Base-by-base conservation (phyloP, 1,139 yeast species). In the Candida tropicalis region DNA sequence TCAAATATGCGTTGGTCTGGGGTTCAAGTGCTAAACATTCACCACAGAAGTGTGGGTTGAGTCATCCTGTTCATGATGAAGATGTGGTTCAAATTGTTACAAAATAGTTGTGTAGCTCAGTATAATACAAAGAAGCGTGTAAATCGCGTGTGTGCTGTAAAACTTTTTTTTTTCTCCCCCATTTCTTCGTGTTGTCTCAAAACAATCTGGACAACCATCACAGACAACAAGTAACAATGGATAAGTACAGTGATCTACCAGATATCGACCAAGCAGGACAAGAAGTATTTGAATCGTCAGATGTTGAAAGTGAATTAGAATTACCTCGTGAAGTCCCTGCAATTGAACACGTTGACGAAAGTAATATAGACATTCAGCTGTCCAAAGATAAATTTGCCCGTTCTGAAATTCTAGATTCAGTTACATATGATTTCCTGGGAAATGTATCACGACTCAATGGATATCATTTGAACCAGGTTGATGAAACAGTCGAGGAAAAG, bases 1-100 rank as follows among this genome's bases (percentile, higher is more conserved):
- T 93, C 71, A 87, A 90, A 60, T 89, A 90, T 62, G 98, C 98
- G 1, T 68, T 90, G 56, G 97, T 93, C 9, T 93, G 98, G 98
- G 99, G 99, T 0, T 83, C 91, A 1, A 85, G 95, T 41, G 87
- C 97, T 5, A 93, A 93, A 63, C 97, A 90, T 60, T 87, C 95
- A 35, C 99, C 99, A 2, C 99, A 93, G 60, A 90, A 90, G 60
- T 91, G 98, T 72, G 98, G 99, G 0, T 71, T 93, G 47, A 78
- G 65, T 49, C 99, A 93, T 62, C 74, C 74, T 35, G 84, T 93
- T 13, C 83, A 87, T 52, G 99, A 93, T 59, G 98, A 91, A 59
- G 99, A 93, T 62, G 99, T 93, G 23, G 91, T 93, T 11, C 86
- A 95, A 46, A 82, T 93, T 46, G 88, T 91, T 42, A 83, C 97